These are phyloP conservation scores for Annulohypoxylon nitens DNA, from an alignment of 495 filamentous ascomycete genomes.

Conservation along the genomic window DNA sequence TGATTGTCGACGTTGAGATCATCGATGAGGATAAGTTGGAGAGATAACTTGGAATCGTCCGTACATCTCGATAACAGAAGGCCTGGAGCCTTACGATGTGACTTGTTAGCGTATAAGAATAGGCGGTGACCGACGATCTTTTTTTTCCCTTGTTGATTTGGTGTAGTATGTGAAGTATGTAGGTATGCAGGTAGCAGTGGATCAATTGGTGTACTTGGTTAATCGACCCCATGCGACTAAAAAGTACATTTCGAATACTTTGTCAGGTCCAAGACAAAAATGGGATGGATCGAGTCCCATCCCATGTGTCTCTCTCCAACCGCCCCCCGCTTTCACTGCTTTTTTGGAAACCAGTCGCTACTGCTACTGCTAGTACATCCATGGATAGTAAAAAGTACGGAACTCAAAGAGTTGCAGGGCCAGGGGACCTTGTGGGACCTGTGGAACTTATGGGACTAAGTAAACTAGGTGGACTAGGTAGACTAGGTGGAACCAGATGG, in stretches of 20 bases:
- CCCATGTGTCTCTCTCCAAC: conserved; percentile 39
- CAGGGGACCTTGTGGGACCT: conserved; percentile 7
- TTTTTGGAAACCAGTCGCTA: conserved; percentile 40
- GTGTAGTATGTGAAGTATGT: no score
- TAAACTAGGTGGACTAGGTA: no score
- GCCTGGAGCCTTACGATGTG: conserved; percentile 23
- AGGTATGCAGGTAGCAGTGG: no score
- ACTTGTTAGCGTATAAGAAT: conserved; percentile 22
- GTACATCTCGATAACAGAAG: conserved; percentile 16
- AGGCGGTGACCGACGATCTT: conserved; percentile 41
- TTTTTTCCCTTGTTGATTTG: conserved; percentile 1
- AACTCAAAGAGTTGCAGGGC: conserved; percentile 7
- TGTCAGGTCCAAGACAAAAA: conserved; percentile 32
- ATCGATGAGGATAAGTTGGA: background rate
- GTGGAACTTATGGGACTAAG: background rate
- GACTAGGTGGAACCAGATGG: background rate
- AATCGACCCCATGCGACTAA: conserved; percentile 16
- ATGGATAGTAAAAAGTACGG: conserved; percentile 8
- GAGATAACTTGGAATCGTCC: no score
- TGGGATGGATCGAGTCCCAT: conserved; percentile 32
- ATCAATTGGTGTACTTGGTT: conserved; percentile 24
- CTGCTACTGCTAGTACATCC: no score
- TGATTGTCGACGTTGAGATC: background rate
- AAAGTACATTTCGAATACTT: conserved; percentile 36
- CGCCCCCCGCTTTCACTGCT: conserved; percentile 43